phyloP scores from a whole-genome alignment of 1,284 basidiomycete species.

The Rhodotorula sp. region DNA sequence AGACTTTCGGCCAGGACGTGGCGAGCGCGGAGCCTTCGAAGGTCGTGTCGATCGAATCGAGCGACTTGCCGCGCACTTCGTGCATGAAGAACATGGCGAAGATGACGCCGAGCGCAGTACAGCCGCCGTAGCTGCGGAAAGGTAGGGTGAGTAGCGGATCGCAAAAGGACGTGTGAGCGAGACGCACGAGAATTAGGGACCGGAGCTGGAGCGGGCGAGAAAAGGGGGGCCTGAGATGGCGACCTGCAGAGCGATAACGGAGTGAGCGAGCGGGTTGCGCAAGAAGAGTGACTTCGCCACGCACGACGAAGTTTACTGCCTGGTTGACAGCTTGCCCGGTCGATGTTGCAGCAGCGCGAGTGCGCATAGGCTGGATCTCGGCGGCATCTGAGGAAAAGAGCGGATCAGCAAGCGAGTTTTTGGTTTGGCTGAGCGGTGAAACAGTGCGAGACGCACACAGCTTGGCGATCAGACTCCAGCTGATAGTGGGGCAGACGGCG shows the following conservation, averaged over 20 bases:
- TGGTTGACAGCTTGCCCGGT: constrained; percentile 47
- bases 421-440: too few species aligned
- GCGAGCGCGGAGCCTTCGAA: constrained; percentile 22
- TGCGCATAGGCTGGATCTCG: constrained; percentile 54
- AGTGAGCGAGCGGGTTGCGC: background rate
- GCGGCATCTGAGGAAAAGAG: constrained; percentile 42
- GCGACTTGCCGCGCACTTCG: constrained; percentile 10
- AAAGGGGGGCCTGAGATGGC: constrained; percentile 46
- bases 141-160: too few species aligned
- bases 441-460: background rate
- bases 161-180: background rate
- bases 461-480: constrained; percentile 18
- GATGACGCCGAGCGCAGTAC: constrained; percentile 15
- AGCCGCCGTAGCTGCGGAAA: constrained; percentile 13
- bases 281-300: constrained; percentile 46
- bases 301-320: constrained; percentile 55
- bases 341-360: constrained; percentile 50
- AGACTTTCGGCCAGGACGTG: constrained; percentile 6
- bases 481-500: constrained; percentile 7
- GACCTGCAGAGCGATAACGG: background rate
- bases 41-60: constrained; percentile 34
- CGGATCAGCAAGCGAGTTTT: background rate
- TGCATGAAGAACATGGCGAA: constrained; percentile 29
- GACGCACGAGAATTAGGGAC: constrained; percentile 13
- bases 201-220: constrained; percentile 52